Evolutionary conservation across 1,284 basidiomycete species (phyloP).

Genomic region (Naganishia liquefaciens): DNA sequence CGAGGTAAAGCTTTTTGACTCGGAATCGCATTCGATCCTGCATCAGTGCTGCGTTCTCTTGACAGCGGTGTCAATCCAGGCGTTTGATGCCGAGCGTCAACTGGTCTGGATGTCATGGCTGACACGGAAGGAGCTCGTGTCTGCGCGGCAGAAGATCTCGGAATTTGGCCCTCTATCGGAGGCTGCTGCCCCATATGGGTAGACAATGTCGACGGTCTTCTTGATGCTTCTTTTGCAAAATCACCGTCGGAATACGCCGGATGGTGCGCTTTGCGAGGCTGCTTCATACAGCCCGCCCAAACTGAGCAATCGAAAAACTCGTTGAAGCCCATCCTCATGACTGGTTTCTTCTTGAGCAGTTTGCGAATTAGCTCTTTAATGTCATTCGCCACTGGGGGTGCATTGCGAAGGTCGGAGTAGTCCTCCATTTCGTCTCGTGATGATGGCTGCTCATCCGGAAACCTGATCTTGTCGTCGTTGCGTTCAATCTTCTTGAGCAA

Average conservation of each 20-base stretch:
- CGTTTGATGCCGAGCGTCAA: background rate
- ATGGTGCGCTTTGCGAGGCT: constrained; percentile 41
- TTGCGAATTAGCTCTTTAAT: constrained; percentile 84
- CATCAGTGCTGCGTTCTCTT: background rate
- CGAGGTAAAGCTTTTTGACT: background rate
- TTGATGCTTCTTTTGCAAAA: background rate
- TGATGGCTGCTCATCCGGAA: constrained; percentile 73
- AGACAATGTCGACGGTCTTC: constrained; percentile 9
- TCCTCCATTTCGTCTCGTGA: constrained; percentile 19
- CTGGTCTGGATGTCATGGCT: background rate
- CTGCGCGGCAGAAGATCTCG: background rate
- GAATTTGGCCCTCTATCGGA: background rate
- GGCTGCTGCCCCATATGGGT: background rate
- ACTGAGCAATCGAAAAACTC: constrained; percentile 87
- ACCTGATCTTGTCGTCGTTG: constrained; percentile 72
- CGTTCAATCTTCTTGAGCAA: constrained; percentile 89
- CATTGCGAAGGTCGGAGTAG: constrained; percentile 18
- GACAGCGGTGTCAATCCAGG: background rate
- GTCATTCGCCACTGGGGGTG: constrained; percentile 69
- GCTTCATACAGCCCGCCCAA: constrained; percentile 72
- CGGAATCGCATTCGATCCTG: background rate
- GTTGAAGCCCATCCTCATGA: constrained; percentile 83
- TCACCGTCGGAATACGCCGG: constrained; percentile 4
- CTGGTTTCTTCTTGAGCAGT: constrained; percentile 79
- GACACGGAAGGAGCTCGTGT: background rate